Evolutionary conservation across 129 eudicot species (phyloP), one percentile per base, ranked within the genome.

Genomic region (Lonicera japonica): DNA sequence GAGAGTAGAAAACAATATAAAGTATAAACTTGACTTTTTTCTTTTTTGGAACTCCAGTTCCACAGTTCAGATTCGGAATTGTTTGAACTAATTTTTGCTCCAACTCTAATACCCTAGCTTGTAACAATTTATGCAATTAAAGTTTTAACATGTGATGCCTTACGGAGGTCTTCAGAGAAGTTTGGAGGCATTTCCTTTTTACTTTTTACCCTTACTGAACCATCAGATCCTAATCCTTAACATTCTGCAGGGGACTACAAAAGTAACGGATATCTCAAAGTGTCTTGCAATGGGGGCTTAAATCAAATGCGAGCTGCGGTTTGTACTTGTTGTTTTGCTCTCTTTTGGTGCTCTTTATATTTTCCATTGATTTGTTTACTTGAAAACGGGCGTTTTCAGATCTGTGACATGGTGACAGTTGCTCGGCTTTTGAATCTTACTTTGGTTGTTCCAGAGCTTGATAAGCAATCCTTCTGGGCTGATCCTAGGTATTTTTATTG

Each of bases 241-340:
- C 60, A 25, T 73, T 58, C 25, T 87, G 65, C 88, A 92, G 99
- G 99, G 82, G 81, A 82, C 65, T 92, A 92, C 69, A 80, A 75
- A 61, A 92, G 91, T 78, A 92, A 88, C 62, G 99, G 99, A 34
- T 92, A 75, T 76, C 94, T 92, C 25, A 78, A 72, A 77, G 88
- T 92, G 56, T 84, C 95, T 58, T 92, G 96, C 79, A 92, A 92
- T 60, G 99, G 99, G 8, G 99, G 99, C 65, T 80, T 92, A 76
- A 92, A 92, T 79, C 99, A 92, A 71, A 92, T 92, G 99, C 84
- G 99, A 23, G 85, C 99, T 73, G 99, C 90, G 91, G 99, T 92
- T 39, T 5, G 95, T 84, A 54, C 56, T 74, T 61, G 38, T 65
- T 64, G 16, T n/a, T 65, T 56, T 66, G 8, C 18, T 66, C 59